Evolutionary conservation across 2,329 filamentous ascomycete genomes (phyloP).

Genomic region (Domatiomyces globalis): DNA sequence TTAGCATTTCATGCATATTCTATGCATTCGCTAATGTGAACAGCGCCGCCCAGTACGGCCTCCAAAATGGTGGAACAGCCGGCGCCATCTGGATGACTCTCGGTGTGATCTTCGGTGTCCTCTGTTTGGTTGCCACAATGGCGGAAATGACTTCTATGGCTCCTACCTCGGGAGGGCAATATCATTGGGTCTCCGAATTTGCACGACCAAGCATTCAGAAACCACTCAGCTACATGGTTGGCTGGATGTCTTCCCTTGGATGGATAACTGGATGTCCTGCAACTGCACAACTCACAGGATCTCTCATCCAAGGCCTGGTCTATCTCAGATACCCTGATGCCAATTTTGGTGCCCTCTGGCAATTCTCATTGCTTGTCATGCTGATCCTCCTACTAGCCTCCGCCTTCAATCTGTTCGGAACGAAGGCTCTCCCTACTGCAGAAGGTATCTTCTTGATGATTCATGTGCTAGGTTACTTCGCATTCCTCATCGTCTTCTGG

Average conservation of each 20-base stretch:
- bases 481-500: slow-evolving; percentile 17
- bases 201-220: slow-evolving; percentile 29
- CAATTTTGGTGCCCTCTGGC: slow-evolving; percentile 18
- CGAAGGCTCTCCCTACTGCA: slow-evolving; percentile 13
- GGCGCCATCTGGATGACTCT: slow-evolving; percentile 22
- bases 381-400: slow-evolving; percentile 15
- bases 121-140: slow-evolving; percentile 46
- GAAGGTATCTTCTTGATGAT: slow-evolving; percentile 15
- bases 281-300: slow-evolving; percentile 23
- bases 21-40: slow-evolving; percentile 23
- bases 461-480: slow-evolving; percentile 16
- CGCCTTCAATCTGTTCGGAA: slow-evolving; percentile 16
- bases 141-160: slow-evolving; percentile 46
- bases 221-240: slow-evolving; percentile 32
- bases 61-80: slow-evolving; percentile 9
- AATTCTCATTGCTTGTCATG: slow-evolving; percentile 19
- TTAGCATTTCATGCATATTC: slow-evolving; percentile 13
- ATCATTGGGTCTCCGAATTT: slow-evolving; percentile 26
- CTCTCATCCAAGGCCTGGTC: slow-evolving; percentile 26
- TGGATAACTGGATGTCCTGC: slow-evolving; percentile 25
- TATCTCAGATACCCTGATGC: slow-evolving; percentile 19
- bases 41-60: slow-evolving; percentile 2
- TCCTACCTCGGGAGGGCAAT: slow-evolving; percentile 22
- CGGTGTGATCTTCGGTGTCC: slow-evolving; percentile 31
- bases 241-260: slow-evolving; percentile 25